Evolutionary conservation across 441 rosid genomes (phyloP).

Genomic region (Melastoma candidum): DNA sequence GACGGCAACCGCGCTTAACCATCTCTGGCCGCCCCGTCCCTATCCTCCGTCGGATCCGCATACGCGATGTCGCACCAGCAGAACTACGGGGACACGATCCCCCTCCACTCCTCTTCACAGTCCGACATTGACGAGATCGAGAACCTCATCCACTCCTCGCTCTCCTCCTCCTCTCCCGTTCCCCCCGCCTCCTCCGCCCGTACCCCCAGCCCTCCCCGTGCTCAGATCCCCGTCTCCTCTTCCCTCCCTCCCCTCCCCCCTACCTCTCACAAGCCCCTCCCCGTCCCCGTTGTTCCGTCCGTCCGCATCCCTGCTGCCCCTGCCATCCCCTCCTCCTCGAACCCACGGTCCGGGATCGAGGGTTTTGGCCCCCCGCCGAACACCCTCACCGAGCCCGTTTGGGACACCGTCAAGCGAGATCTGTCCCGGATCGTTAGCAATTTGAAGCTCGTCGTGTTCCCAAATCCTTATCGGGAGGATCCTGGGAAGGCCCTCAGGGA

Average conservation of each 20-base stretch:
- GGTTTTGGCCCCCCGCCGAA: constrained; percentile 76
- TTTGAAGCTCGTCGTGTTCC: constrained; percentile 91
- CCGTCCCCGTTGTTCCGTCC: constrained; percentile 22
- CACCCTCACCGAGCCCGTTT: constrained; percentile 90
- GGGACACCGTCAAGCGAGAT: constrained; percentile 96
- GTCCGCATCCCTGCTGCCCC: constrained; percentile 30
- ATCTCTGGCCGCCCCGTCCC: too few species aligned
- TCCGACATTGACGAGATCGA: constrained; percentile 98
- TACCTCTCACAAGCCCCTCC: constrained; percentile 30
- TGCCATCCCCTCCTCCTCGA: constrained; percentile 13
- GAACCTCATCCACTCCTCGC: constrained; percentile 61
- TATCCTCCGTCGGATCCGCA: too few species aligned
- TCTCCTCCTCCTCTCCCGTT: constrained; percentile 41
- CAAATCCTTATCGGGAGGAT: constrained; percentile 84
- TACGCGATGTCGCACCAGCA: too few species aligned
- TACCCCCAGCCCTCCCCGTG: constrained; percentile 35
- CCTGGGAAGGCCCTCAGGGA: constrained; percentile 91
- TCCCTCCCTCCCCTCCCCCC: constrained; percentile 35
- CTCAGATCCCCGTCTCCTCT: constrained; percentile 67
- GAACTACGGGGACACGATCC: constrained; percentile 54
- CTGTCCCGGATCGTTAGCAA: constrained; percentile 86
- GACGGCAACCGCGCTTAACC: too few species aligned
- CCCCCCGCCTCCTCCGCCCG: constrained; percentile 64
- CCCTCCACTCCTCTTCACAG: constrained; percentile 71
- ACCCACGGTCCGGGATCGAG: constrained; percentile 13